phyloP scores from a whole-genome alignment of 139 green algal genomes.

The Picochlorum costavermella region DNA sequence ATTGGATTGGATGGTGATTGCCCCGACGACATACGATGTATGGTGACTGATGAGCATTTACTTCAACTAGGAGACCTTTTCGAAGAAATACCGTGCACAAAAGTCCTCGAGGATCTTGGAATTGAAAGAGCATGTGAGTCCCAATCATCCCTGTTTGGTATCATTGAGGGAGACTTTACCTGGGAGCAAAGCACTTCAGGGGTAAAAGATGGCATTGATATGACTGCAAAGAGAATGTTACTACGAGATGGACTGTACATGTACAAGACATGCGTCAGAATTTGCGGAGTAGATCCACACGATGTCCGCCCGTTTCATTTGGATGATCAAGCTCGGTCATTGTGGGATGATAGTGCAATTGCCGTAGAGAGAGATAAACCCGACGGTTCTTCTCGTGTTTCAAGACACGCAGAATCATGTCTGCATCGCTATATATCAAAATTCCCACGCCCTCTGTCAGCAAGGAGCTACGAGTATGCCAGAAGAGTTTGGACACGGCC shows the following conservation, averaged over 20 bases:
- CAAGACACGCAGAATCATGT: conserved; percentile 22
- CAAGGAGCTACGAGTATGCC: conserved; percentile 54
- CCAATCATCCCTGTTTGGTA: conserved; percentile 34
- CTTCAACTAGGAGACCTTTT: conserved; percentile 52
- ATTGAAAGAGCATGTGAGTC: conserved; percentile 9
- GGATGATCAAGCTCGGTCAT: conserved; percentile 25
- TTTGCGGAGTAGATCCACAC: conserved; percentile 30
- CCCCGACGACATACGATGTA: conserved; percentile 12
- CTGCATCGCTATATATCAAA: conserved; percentile 42
- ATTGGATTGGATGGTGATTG: conserved; percentile 32
- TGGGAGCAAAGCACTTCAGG: conserved; percentile 36
- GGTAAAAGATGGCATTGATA: conserved; percentile 34
- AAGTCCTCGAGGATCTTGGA: conserved; percentile 2
- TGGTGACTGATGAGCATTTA: conserved; percentile 46
- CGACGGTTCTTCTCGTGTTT: neutral
- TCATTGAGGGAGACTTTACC: conserved; percentile 9
- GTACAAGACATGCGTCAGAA: conserved; percentile 34
- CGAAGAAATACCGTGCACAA: conserved; percentile 18
- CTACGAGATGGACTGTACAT: conserved; percentile 55
- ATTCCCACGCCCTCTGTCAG: conserved; percentile 59
- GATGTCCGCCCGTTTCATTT: conserved; percentile 54
- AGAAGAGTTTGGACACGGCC: conserved; percentile 52
- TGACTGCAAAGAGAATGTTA: conserved; percentile 44
- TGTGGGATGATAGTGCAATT: conserved; percentile 45
- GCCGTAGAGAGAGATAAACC: conserved; percentile 16